These are phyloP conservation scores for Pseudoscleropodium purum DNA, from an alignment of 225 moss, liverwort and hornwort genomes.

Conservation along the genomic window DNA sequence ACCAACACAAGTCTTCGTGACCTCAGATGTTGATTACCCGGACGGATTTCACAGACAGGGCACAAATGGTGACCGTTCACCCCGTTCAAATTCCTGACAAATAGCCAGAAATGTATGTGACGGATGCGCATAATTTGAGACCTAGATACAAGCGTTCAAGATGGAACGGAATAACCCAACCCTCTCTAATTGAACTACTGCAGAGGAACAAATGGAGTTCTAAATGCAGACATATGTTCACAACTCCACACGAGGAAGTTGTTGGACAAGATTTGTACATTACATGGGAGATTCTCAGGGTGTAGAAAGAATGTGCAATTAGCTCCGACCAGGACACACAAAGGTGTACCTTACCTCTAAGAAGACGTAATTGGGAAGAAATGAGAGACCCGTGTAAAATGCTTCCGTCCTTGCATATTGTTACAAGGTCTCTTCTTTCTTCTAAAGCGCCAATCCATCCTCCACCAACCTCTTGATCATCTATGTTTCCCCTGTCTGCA, in stretches of 20 bases:
- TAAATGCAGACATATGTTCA: neutral
- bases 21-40: neutral
- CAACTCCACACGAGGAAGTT: neutral
- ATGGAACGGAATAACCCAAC: neutral
- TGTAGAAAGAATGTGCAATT: neutral
- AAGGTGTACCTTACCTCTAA: neutral
- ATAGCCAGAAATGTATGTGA: neutral
- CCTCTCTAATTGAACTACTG: neutral
- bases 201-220: neutral
- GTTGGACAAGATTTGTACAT: neutral
- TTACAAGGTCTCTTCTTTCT: slow-evolving; percentile 14
- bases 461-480: slow-evolving; percentile 42
- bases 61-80: neutral
- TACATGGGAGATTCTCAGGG: neutral
- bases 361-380: neutral
- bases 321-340: neutral
- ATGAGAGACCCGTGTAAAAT: slow-evolving; percentile 38
- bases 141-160: neutral
- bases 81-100: neutral
- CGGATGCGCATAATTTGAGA: neutral
- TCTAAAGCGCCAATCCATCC: slow-evolving; percentile 43
- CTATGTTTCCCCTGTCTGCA: slow-evolving; percentile 39
- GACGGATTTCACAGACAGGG: neutral
- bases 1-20: neutral
- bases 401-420: slow-evolving; percentile 29